These are phyloP conservation scores for Globisporangium acanthophoron DNA, from an alignment of 352 stramenopile genomes.

Conservation along the genomic window DNA sequence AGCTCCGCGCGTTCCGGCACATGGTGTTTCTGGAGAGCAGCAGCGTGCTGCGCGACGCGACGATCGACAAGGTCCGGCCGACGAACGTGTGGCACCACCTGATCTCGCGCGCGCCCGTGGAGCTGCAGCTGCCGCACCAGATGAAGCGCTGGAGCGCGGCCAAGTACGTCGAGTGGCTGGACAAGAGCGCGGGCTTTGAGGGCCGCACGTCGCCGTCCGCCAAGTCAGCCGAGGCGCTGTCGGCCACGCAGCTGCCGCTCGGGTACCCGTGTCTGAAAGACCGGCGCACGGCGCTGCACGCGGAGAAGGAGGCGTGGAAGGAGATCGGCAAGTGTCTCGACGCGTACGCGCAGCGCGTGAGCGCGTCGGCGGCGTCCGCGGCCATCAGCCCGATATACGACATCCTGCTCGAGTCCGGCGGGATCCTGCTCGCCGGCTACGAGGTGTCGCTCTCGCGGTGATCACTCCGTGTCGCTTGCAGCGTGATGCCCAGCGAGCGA, in stretches of 20 bases:
- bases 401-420: constrained; percentile 61
- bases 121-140: constrained; percentile 74
- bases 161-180: constrained; percentile 81
- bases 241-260: constrained; percentile 45
- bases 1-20: constrained; percentile 75
- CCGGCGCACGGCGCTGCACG: constrained; percentile 30
- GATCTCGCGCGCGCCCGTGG: constrained; percentile 54
- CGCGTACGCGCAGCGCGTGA: constrained; percentile 73
- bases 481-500: too few relatives aligned
- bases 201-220: constrained; percentile 16
- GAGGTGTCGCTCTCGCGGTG: constrained; percentile 33
- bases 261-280: constrained; percentile 67
- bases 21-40: constrained; percentile 76
- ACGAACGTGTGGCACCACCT: constrained; percentile 87
- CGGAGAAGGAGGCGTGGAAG: constrained; percentile 79
- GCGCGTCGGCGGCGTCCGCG: constrained; percentile 25
- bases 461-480: neutral
- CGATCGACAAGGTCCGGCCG: constrained; percentile 75
- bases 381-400: constrained; percentile 67
- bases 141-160: constrained; percentile 63
- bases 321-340: constrained; percentile 73
- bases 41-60: constrained; percentile 57
- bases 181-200: constrained; percentile 33
- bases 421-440: constrained; percentile 79
- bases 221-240: constrained; percentile 19